Conservation (phyloP, 371 early-diverging fungal species). For the Mucor racemosus region DNA sequence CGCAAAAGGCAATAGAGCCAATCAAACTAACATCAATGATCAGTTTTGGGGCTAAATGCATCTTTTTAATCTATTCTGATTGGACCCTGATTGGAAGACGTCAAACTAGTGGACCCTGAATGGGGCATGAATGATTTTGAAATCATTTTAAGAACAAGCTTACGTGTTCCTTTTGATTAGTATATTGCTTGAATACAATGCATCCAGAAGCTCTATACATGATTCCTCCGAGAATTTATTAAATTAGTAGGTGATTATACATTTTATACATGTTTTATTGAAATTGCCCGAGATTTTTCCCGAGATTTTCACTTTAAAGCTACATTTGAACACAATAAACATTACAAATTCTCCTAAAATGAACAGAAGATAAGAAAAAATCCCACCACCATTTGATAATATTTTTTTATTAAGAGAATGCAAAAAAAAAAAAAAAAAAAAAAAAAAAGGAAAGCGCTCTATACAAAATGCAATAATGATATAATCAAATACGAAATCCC, state of each 20-base stretch:
- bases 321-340: slow-evolving; percentile 5
- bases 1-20: not conserved
- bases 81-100: slow-evolving; percentile 8
- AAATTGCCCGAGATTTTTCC: slow-evolving; percentile 4
- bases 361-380: slow-evolving; percentile 1
- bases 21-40: not conserved
- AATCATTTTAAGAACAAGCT: too few relatives aligned
- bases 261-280: not conserved
- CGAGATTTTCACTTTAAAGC: not conserved
- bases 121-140: not conserved
- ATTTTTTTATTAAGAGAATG: not conserved
- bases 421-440: not conserved
- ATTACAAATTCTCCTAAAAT: slow-evolving; percentile 3
- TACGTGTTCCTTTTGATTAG: too few relatives aligned
- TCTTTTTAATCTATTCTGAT: not conserved
- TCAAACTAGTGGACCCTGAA: slow-evolving; percentile 8
- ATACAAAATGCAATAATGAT: not conserved
- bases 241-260: too few relatives aligned
- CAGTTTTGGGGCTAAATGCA: not conserved
- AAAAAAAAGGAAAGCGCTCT: not conserved
- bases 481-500: slow-evolving; percentile 27
- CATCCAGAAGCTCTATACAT: too few relatives aligned
- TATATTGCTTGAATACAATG: too few relatives aligned
- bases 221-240: too few relatives aligned
- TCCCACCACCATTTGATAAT: not conserved